A percentile compares a stretch with the other conserved stretches of the same genome.
Evolutionary conservation across 306 rosid species (phyloP).

Genomic region (Cicer cuneatum): DNA sequence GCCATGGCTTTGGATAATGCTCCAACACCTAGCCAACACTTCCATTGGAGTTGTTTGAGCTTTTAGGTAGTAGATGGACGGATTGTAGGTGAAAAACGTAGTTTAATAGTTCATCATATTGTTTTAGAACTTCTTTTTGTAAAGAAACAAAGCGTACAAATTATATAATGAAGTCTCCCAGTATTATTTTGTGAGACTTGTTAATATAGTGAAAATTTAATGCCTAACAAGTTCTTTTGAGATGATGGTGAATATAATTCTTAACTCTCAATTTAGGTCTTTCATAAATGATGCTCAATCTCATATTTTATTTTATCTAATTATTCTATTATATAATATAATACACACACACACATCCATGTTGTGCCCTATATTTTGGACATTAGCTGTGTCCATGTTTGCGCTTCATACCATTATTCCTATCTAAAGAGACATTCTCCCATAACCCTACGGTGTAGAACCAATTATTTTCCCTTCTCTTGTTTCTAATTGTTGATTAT

Average conservation of each 20-base stretch:
- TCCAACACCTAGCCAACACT: neutral
- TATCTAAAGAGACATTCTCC: constrained; percentile 20
- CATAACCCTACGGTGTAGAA: constrained; percentile 25
- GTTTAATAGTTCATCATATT: neutral
- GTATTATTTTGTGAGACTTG: neutral
- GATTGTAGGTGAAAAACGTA: neutral
- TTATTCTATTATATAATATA: neutral
- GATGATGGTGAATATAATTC: neutral
- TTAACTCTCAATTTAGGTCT: neutral
- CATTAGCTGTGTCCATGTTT: neutral
- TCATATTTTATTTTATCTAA: neutral
- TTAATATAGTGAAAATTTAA: neutral
- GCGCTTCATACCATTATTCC: constrained; percentile 29
- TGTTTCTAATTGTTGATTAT: constrained; percentile 19
- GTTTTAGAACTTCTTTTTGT: neutral
- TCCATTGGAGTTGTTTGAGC: neutral
- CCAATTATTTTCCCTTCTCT: constrained; percentile 8
- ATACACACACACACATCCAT: neutral
- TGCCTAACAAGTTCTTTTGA: neutral
- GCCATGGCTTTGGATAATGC: neutral
- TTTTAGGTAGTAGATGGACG: neutral
- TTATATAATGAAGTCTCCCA: neutral
- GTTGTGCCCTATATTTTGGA: neutral
- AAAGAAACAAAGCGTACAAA: neutral
- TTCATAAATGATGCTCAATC: neutral